Evolutionary conservation across 371 early-diverging fungal species (phyloP).

Genomic region (Mortierella sp.): DNA sequence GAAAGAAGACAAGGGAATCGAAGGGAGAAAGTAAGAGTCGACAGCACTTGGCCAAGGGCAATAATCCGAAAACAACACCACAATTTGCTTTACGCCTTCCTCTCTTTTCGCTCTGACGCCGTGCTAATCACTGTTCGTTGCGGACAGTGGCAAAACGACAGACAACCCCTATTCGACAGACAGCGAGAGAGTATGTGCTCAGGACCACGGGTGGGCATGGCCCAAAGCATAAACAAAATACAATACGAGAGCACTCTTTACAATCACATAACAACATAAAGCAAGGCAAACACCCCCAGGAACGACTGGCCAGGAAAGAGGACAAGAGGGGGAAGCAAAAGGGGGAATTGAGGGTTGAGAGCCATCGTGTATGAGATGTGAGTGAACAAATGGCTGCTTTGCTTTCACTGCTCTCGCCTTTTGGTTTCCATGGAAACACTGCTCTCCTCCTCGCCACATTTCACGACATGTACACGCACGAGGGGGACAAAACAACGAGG

Average conservation of each 20-base stretch:
- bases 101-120: neutral
- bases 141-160: neutral
- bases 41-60: neutral
- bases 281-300: neutral
- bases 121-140: neutral
- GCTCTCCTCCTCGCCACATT: neutral
- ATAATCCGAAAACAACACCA: neutral
- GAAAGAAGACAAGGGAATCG: too few species aligned
- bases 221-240: neutral
- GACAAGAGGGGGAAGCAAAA: too few species aligned
- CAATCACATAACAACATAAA: neutral
- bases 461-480: neutral
- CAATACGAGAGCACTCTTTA: neutral
- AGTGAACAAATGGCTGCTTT: neutral
- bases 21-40: neutral
- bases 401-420: neutral
- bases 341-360: neutral
- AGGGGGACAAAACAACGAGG: neutral
- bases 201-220: neutral
- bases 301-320: constrained; percentile 1
- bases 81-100: neutral
- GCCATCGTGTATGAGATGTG: neutral
- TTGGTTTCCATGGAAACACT: neutral
- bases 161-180: neutral
- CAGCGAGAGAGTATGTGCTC: neutral